phyloP scores from a whole-genome alignment of 306 rosid species.

The Begonia peltatifolia region DNA sequence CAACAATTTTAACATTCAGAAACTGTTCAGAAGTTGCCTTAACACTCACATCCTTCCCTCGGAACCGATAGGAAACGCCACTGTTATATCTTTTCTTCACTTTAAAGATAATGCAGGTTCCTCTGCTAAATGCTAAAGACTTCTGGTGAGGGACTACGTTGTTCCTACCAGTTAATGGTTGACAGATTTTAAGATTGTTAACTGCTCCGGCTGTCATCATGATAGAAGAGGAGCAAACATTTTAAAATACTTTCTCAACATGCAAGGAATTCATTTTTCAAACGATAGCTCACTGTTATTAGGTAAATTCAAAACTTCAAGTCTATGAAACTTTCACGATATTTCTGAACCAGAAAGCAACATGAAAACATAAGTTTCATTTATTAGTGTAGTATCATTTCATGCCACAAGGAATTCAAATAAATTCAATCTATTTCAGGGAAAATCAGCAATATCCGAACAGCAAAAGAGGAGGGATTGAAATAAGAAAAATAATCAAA shows the following conservation, averaged over 20 bases:
- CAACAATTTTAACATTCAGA: constrained; percentile 18
- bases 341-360: neutral
- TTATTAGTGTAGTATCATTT: too few relatives aligned
- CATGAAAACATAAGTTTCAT: too few relatives aligned
- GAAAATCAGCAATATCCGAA: neutral
- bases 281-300: too few relatives aligned
- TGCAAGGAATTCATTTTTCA: too few relatives aligned
- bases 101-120: constrained; percentile 15
- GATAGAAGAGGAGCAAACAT: neutral
- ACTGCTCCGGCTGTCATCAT: constrained; percentile 18
- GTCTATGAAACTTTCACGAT: neutral
- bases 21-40: constrained; percentile 28
- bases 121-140: constrained; percentile 11
- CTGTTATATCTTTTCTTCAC: constrained; percentile 15
- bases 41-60: constrained; percentile 22
- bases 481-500: neutral
- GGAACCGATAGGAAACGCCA: constrained; percentile 28
- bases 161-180: constrained; percentile 11
- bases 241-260: neutral
- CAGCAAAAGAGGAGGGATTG: neutral
- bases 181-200: constrained; percentile 14
- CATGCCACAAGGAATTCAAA: too few relatives aligned
- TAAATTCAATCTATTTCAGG: neutral
- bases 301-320: too few relatives aligned
- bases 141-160: constrained; percentile 12